These are phyloP conservation scores for Talaromyces marneffei DNA, from an alignment of 2,329 filamentous ascomycete species.

Conservation along the genomic window DNA sequence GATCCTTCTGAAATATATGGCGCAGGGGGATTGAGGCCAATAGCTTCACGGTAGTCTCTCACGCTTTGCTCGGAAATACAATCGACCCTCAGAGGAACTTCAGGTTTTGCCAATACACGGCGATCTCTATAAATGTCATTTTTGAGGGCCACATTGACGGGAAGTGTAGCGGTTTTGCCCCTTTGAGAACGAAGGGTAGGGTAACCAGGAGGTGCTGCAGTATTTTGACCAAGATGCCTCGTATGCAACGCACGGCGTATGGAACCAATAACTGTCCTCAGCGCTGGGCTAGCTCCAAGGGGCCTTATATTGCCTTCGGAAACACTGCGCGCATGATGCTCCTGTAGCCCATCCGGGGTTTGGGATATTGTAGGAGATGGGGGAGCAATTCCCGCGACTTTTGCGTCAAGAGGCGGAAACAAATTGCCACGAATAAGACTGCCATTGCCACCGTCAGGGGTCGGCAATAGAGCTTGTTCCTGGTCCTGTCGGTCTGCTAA, in stretches of 20 bases:
- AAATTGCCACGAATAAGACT: conserved; percentile 83
- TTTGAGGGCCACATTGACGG: conserved; percentile 41
- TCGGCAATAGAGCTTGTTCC: conserved; percentile 47
- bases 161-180: conserved; percentile 38
- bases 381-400: conserved; percentile 62
- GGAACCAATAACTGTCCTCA: conserved; percentile 80
- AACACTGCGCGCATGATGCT: conserved; percentile 26
- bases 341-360: conserved; percentile 22
- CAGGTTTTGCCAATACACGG: conserved; percentile 29
- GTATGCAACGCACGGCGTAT: conserved; percentile 76
- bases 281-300: conserved; percentile 51
- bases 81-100: conserved; percentile 65
- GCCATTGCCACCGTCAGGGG: conserved; percentile 67
- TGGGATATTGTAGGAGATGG: conserved; percentile 39
- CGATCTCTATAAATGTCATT: conserved; percentile 41
- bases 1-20: not conserved
- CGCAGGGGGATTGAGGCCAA: conserved; percentile 56
- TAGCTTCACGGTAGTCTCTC: conserved; percentile 71
- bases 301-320: conserved; percentile 25
- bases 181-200: conserved; percentile 29
- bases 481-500: conserved; percentile 35
- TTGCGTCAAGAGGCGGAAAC: conserved; percentile 74
- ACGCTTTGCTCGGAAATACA: conserved; percentile 70
- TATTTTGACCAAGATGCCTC: conserved; percentile 34
- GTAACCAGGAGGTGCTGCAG: conserved; percentile 31